Percentiles rank a stretch among this genome's conserved stretches.
Conservation (phyloP, 129 eudicot genomes). For the Helichrysum umbraculigerum region DNA sequence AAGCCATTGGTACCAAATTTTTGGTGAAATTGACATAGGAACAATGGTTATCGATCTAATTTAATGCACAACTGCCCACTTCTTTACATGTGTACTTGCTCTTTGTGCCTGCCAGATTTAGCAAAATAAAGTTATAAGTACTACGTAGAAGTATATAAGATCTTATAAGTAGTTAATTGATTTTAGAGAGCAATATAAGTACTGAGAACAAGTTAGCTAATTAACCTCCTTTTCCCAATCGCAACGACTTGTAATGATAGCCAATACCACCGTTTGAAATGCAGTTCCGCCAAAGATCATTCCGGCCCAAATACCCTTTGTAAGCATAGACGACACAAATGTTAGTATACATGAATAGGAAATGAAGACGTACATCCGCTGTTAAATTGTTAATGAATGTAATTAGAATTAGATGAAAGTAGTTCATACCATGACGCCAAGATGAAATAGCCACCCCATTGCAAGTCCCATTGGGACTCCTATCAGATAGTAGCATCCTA, state of each 20-base stretch:
- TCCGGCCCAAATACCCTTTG: constrained; percentile 92
- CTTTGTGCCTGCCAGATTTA: constrained; percentile 36
- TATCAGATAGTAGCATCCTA: constrained; percentile 71
- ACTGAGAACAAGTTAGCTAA: constrained; percentile 2
- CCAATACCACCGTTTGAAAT: constrained; percentile 65
- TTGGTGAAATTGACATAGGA: constrained; percentile 24
- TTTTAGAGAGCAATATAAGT: not conserved
- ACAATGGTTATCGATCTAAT: constrained; percentile 12
- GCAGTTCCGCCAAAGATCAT: constrained; percentile 99
- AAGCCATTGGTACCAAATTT: constrained; percentile 18
- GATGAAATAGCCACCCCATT: constrained; percentile 75
- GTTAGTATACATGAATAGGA: too few relatives aligned
- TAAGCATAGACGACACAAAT: not conserved
- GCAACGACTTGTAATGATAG: constrained; percentile 64
- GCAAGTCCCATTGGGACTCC: constrained; percentile 75
- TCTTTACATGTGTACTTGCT: constrained; percentile 42
- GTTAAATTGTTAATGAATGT: not conserved
- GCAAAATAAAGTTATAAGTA: not conserved
- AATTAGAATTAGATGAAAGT: not conserved
- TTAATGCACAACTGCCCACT: constrained; percentile 43
- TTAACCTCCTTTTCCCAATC: constrained; percentile 87
- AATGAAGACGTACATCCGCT: not conserved
- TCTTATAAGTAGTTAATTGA: not conserved
- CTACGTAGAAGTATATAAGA: not conserved
- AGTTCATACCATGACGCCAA: constrained; percentile 74